These are phyloP conservation scores for Sclerotinia spermophila DNA, from an alignment of 2,329 filamentous ascomycete species.

Conservation along the genomic window DNA sequence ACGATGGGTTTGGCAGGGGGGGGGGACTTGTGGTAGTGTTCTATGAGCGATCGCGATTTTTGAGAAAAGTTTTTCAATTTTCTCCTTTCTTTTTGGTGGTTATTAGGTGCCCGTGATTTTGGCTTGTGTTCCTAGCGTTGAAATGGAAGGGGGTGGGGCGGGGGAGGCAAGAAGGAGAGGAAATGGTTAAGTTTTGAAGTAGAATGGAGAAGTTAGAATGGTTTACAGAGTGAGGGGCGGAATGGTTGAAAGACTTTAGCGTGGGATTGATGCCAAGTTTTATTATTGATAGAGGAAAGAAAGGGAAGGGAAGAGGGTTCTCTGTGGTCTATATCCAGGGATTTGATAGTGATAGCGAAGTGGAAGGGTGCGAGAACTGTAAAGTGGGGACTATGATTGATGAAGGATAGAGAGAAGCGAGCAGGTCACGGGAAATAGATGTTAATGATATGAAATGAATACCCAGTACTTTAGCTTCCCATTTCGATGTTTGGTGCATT, in stretches of 20 bases:
- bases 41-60: background rate
- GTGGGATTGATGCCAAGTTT: background rate
- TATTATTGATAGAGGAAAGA: background rate
- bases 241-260: background rate
- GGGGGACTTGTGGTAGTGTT: background rate
- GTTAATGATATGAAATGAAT: background rate
- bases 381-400: too few species aligned
- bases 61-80: rapidly evolving
- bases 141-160: background rate
- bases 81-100: background rate
- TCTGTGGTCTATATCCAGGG: too few species aligned
- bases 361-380: background rate
- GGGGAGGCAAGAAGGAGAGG: background rate
- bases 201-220: background rate
- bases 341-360: background rate
- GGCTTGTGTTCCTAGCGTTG: background rate
- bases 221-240: background rate
- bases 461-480: background rate
- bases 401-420: background rate
- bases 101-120: background rate
- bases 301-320: background rate
- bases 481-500: background rate
- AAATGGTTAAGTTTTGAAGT: background rate
- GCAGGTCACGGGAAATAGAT: background rate
- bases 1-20: background rate